phyloP scores from a whole-genome alignment of 352 stramenopile species.

The Phytophthora megakarya region DNA sequence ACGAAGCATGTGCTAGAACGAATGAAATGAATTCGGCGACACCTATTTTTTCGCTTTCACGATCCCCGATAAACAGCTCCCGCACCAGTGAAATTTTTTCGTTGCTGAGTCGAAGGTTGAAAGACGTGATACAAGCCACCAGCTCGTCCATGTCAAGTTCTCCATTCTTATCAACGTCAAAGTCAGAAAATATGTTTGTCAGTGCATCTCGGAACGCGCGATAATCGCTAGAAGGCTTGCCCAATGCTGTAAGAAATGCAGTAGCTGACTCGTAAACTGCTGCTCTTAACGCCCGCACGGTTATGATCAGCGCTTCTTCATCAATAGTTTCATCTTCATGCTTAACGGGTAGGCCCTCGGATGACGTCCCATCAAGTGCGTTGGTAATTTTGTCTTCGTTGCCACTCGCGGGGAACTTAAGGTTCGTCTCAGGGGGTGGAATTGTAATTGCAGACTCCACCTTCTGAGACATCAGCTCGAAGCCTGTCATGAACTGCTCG shows the following conservation, averaged over 20 bases:
- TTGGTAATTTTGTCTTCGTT: background rate
- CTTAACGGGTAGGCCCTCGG: background rate
- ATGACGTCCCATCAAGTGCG: background rate
- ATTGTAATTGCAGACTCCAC: background rate
- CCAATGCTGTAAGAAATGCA: slow-evolving; percentile 29
- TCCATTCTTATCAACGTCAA: slow-evolving; percentile 61
- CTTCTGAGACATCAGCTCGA: slow-evolving; percentile 39
- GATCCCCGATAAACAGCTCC: slow-evolving; percentile 55
- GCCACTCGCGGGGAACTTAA: background rate
- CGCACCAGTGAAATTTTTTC: slow-evolving; percentile 53
- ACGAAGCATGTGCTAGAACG: slow-evolving; percentile 44
- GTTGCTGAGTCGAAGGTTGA: slow-evolving; percentile 48
- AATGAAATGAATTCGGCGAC: slow-evolving; percentile 83
- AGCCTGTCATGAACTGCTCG: slow-evolving; percentile 59
- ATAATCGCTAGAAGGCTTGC: slow-evolving; percentile 44
- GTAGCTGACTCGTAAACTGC: slow-evolving; percentile 49
- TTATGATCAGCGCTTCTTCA: slow-evolving; percentile 45
- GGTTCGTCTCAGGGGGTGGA: background rate
- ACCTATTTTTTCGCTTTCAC: slow-evolving; percentile 43
- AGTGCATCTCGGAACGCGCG: slow-evolving; percentile 60
- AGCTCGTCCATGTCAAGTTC: slow-evolving; percentile 62
- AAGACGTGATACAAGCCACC: slow-evolving; percentile 49
- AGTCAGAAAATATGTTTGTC: slow-evolving; percentile 51
- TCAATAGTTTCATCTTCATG: slow-evolving; percentile 5
- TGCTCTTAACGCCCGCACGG: slow-evolving; percentile 42